Evolutionary conservation across 2,329 filamentous ascomycete species (phyloP), one percentile per base, ranked within the genome.

Genomic region (Alternaria sp.): DNA sequence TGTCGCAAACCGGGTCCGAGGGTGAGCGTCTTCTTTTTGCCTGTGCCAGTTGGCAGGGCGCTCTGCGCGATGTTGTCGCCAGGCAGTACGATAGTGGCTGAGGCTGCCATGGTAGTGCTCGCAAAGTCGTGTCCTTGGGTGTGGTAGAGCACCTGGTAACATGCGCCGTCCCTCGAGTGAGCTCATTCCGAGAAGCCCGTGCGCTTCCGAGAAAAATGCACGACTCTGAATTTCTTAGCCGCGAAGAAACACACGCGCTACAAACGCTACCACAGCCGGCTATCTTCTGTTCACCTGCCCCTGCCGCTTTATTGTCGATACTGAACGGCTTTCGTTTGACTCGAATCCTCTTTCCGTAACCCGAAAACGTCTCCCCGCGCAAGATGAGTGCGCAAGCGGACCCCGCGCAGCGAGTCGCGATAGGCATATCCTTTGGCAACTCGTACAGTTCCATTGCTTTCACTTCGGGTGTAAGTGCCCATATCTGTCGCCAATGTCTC

Each of bases 341-440:
- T 25, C 36, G 21, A 15, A 51, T 11, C 15, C 32, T 10, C 25
- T 51, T 21, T 47, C 54, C 46, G 26, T 51, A 17, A 54, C 32
- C 52, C 50, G 36, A 40, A 50, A 19, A 40, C 63, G 36, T 30
- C 45, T 49, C 52, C 60, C 52, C 68, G 57, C 58, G 59, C 57
- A 63, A 60, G 28, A 88, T 84, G 84, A 86, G 81, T 79, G 83
- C 74, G 81, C 86, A 83, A 80, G 82, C 80, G 77, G 80, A 76
- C 73, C 80, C 79, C 77, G 81, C 77, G 74, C 84, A 87, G 81
- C 83, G 87, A 75, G 85, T 86, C 76, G 93, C 91, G 79, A 98
- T 99, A 83, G 96, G 96, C 81, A 93, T 99, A 79, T 92, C 94
- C 72, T 97, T 98, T 86, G 96, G 96, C 83, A 99, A 98, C 86